Evolutionary conservation across 371 early-diverging fungal species (phyloP).

Genomic region (Mortierella sp.): DNA sequence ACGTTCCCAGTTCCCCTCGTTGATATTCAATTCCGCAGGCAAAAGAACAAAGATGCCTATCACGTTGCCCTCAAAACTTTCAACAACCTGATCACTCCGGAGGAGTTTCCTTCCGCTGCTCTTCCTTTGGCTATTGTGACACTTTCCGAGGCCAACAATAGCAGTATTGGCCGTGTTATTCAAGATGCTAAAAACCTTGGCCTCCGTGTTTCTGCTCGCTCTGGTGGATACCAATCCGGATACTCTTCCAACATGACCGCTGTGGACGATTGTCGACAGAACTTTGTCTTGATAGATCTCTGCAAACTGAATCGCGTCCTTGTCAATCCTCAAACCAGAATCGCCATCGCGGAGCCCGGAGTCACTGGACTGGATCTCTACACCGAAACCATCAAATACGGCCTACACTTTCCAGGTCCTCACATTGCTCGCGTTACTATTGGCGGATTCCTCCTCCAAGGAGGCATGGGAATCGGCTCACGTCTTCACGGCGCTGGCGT

Average conservation of each 20-base stretch:
- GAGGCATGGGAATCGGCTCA: slow-evolving; percentile 61
- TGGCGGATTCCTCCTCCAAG: slow-evolving; percentile 62
- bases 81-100: slow-evolving; percentile 28
- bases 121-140: slow-evolving; percentile 36
- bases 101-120: slow-evolving; percentile 27
- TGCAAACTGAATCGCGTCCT: slow-evolving; percentile 35
- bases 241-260: slow-evolving; percentile 53
- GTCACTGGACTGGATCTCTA: slow-evolving; percentile 37
- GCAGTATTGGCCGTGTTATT: slow-evolving; percentile 21
- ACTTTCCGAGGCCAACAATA: slow-evolving; percentile 38
- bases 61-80: slow-evolving; percentile 22
- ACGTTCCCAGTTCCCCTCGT: slow-evolving; percentile 3
- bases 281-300: slow-evolving; percentile 44
- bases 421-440: slow-evolving; percentile 49
- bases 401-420: slow-evolving; percentile 32
- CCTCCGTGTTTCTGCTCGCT: slow-evolving; percentile 48
- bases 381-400: slow-evolving; percentile 46
- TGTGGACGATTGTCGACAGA: slow-evolving; percentile 25
- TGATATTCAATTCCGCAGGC: slow-evolving; percentile 26
- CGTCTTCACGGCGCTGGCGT: slow-evolving; percentile 57
- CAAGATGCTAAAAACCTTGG: slow-evolving; percentile 29
- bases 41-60: slow-evolving; percentile 25
- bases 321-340: slow-evolving; percentile 26
- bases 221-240: slow-evolving; percentile 49
- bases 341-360: slow-evolving; percentile 49